Conservation (phyloP, 129 eudicot genomes). For the Saposhnikovia divaricata region DNA sequence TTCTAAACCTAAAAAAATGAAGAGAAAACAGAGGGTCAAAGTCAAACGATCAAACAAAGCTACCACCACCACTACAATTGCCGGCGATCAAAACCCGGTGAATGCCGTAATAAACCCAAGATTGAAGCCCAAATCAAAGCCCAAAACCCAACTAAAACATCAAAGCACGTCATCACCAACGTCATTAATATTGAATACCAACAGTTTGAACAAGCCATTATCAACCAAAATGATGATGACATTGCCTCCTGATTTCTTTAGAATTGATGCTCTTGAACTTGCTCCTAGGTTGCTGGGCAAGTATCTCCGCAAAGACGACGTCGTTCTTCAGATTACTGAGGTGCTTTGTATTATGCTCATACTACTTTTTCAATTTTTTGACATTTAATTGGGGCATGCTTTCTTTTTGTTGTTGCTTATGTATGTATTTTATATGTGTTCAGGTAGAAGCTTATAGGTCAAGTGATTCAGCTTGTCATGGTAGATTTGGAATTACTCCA, state of each 20-base stretch:
- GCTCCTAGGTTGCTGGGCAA: constrained; percentile 96
- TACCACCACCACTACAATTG: not conserved
- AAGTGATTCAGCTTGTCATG: constrained; percentile 98
- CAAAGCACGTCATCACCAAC: not conserved
- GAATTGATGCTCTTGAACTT: constrained; percentile 85
- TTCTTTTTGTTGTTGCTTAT: not conserved
- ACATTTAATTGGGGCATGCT: not conserved
- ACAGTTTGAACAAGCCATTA: not conserved
- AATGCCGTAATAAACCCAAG: not conserved
- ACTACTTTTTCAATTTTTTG: not conserved
- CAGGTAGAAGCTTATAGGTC: constrained; percentile 99
- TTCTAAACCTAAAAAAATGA: not conserved
- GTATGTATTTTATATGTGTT: not conserved
- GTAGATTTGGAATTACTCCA: constrained; percentile 83
- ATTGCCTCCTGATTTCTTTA: constrained; percentile 57
- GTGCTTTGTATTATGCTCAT: constrained; percentile 18
- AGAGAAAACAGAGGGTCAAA: not conserved
- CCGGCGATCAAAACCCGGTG: not conserved
- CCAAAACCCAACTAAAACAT: not conserved
- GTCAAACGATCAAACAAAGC: not conserved
- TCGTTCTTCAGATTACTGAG: constrained; percentile 96
- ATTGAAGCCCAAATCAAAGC: not conserved
- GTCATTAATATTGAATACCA: not conserved
- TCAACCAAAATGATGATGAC: not conserved
- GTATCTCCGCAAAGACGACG: constrained; percentile 71